Evolutionary conservation across 129 eudicot genomes (phyloP).

Genomic region (Flaveria brownii): DNA sequence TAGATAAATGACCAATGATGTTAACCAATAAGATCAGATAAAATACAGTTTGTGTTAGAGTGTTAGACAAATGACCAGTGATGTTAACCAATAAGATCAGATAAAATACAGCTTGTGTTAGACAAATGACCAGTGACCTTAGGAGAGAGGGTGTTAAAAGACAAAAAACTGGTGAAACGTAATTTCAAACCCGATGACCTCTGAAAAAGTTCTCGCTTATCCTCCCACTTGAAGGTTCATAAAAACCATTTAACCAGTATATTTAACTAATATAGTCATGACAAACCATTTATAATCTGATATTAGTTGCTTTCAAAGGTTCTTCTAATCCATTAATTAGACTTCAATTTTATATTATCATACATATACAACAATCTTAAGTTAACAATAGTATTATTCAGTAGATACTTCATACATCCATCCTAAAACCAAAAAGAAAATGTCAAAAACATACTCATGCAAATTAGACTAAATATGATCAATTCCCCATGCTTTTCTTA

Average conservation of each 20-base stretch:
- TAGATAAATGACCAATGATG: too few species aligned
- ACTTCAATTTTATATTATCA: neutral
- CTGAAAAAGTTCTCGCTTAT: too few species aligned
- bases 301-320: conserved; percentile 5
- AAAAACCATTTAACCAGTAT: too few species aligned
- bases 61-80: too few species aligned
- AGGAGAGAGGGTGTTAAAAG: too few species aligned
- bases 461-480: neutral
- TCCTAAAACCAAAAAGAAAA: neutral
- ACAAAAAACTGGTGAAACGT: too few species aligned
- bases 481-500: neutral
- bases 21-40: neutral
- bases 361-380: conserved; percentile 23
- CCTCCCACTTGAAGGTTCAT: too few species aligned
- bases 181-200: too few species aligned
- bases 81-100: neutral
- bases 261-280: neutral
- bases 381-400: conserved; percentile 15
- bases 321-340: conserved; percentile 1
- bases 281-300: neutral
- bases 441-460: conserved; percentile 12
- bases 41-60: too few species aligned
- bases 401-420: neutral
- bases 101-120: too few species aligned
- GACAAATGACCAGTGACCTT: too few species aligned